These are phyloP conservation scores for Stylosanthes scabra DNA, from an alignment of 331 rosid genomes.

Conservation along the genomic window DNA sequence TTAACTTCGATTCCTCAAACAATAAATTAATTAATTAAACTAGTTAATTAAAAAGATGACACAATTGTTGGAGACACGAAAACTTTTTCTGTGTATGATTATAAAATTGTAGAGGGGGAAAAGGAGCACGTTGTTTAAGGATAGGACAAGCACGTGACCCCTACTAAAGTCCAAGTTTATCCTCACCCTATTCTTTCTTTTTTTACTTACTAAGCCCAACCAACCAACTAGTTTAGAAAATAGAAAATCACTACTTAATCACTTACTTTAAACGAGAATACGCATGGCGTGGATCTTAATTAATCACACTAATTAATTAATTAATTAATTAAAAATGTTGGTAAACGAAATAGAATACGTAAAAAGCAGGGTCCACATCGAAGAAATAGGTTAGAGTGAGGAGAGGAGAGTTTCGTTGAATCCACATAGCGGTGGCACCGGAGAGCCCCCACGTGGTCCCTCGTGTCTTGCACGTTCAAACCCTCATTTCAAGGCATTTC, in stretches of 20 bases:
- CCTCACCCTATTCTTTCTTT: conserved; percentile 11
- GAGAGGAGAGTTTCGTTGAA: conserved; percentile 41
- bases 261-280: conserved; percentile 25
- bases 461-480: conserved; percentile 54
- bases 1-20: conserved; percentile 48
- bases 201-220: conserved; percentile 24
- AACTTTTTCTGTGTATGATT: not conserved
- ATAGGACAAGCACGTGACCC: conserved; percentile 48
- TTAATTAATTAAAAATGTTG: conserved; percentile 12
- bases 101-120: conserved; percentile 11
- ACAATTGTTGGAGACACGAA: conserved; percentile 39
- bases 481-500: conserved; percentile 42
- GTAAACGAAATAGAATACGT: conserved; percentile 40
- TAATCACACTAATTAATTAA: conserved; percentile 5
- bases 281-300: conserved; percentile 42
- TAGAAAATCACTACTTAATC: not conserved
- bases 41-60: not conserved
- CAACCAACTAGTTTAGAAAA: conserved; percentile 1
- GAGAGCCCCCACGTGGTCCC: conserved; percentile 53
- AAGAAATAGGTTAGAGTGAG: conserved; percentile 11
- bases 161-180: conserved; percentile 46
- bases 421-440: conserved; percentile 38
- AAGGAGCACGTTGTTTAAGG: conserved; percentile 39
- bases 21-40: not conserved
- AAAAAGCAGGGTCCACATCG: conserved; percentile 45